A percentile compares a stretch with the other conserved stretches of the same genome.
These are phyloP conservation scores for Penicillium robsamsonii DNA, from an alignment of 495 filamentous ascomycete genomes.

Conservation along the genomic window DNA sequence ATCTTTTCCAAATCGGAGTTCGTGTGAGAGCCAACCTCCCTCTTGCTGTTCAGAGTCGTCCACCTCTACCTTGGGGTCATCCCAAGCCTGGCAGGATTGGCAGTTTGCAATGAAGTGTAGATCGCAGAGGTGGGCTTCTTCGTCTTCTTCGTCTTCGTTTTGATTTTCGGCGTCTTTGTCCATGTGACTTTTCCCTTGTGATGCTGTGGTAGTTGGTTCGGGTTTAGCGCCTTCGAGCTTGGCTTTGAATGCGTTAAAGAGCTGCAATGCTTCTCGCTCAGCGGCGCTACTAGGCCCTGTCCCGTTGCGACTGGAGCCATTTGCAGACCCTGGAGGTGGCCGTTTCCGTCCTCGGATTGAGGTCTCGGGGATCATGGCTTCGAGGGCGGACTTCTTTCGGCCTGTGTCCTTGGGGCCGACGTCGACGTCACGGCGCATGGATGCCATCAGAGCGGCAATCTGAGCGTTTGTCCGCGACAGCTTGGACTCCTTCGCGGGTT, in stretches of 20 bases:
- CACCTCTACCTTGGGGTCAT: constrained; percentile 30
- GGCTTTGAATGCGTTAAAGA: constrained; percentile 73
- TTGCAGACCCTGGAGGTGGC: constrained; percentile 51
- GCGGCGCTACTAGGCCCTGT: constrained; percentile 35
- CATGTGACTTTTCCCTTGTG: constrained; percentile 26
- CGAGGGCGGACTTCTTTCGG: constrained; percentile 65
- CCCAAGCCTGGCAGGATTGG: constrained; percentile 82
- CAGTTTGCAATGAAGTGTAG: constrained; percentile 92
- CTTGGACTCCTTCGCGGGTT: constrained; percentile 51
- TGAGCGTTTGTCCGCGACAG: constrained; percentile 84
- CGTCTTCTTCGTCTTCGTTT: constrained; percentile 51
- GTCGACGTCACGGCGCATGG: constrained; percentile 78
- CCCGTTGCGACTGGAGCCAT: constrained; percentile 26
- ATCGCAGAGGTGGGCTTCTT: constrained; percentile 74
- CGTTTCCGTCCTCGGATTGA: constrained; percentile 79
- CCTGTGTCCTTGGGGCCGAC: constrained; percentile 52
- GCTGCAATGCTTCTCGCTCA: constrained; percentile 61
- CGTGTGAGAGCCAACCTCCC: constrained; percentile 64
- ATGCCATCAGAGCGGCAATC: constrained; percentile 85
- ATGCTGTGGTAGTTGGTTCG: constrained; percentile 24
- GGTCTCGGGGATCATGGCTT: constrained; percentile 79
- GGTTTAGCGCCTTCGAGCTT: constrained; percentile 66
- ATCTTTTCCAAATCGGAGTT: constrained; percentile 83
- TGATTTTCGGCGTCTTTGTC: constrained; percentile 33
- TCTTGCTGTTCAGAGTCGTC: constrained; percentile 59